A percentile compares a stretch with the other conserved stretches of the same genome.
Evolutionary conservation across 2,329 filamentous ascomycete genomes (phyloP).

Genomic region (Coniochaeta ligniaria): DNA sequence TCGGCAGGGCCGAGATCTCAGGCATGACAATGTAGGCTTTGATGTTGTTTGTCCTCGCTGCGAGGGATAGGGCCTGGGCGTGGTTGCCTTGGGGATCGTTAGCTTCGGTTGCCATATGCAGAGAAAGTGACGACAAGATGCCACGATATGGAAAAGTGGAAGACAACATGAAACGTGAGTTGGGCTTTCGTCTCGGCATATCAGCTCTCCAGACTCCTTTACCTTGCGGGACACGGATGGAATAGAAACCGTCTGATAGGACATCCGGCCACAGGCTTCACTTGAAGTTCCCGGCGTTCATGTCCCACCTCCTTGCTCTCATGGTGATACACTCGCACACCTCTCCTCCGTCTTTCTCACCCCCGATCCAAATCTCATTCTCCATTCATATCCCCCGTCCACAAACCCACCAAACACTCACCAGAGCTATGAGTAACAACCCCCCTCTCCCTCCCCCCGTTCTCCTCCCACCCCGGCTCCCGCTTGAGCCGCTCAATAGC

Average conservation of each 20-base stretch:
- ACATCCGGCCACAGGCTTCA: no score
- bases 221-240: no score
- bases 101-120: neutral
- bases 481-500: slow-evolving; percentile 63
- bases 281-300: no score
- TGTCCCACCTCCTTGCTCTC: no score
- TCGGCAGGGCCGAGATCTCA: slow-evolving; percentile 71
- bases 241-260: no score
- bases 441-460: slow-evolving; percentile 53
- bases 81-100: slow-evolving; percentile 60
- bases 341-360: no score
- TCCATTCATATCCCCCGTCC: neutral
- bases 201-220: no score
- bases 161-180: no score
- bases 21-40: slow-evolving; percentile 92
- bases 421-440: slow-evolving; percentile 89
- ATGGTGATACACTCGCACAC: no score
- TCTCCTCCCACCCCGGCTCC: slow-evolving; percentile 54
- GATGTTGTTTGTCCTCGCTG: slow-evolving; percentile 65
- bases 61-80: slow-evolving; percentile 84
- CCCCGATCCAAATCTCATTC: neutral
- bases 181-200: no score
- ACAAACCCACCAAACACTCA: slow-evolving; percentile 26
- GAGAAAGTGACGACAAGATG: no score
- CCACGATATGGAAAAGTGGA: slow-evolving; percentile 1